Conservation (phyloP, 2,329 filamentous ascomycete species). For the Paecilomyces formosus region DNA sequence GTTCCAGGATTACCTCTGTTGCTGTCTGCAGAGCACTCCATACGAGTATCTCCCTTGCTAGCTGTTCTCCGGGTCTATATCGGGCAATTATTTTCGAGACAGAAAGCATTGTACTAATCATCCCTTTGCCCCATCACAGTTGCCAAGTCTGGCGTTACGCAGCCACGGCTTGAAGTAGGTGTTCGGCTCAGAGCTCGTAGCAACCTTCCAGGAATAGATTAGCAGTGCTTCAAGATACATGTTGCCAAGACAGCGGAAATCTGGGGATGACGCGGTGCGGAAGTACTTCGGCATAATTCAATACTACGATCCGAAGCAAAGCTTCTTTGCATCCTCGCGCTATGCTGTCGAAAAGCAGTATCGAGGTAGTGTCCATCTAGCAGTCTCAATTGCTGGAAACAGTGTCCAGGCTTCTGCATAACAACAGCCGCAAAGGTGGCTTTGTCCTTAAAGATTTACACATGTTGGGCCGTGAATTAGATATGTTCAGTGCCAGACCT, state of each 20-base stretch:
- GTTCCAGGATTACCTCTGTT: too few species aligned
- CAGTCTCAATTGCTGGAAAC: too few species aligned
- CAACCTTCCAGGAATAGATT: background rate
- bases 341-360: too few species aligned
- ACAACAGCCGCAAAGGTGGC: too few species aligned
- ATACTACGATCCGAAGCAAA: too few species aligned
- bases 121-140: background rate
- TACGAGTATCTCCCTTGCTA: background rate
- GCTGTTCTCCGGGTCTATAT: background rate
- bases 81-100: background rate
- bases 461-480: too few species aligned
- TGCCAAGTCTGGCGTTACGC: background rate
- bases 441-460: too few species aligned
- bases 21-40: too few species aligned
- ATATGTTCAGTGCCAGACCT: background rate
- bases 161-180: background rate
- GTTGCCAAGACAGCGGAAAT: background rate
- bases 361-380: too few species aligned
- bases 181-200: background rate
- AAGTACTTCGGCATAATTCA: background rate
- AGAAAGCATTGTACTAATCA: background rate
- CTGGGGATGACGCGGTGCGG: background rate
- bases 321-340: too few species aligned
- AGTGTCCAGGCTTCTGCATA: too few species aligned
- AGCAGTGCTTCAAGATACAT: background rate